phyloP scores from a whole-genome alignment of 257 asterid genomes.

The Linaria vulgaris region DNA sequence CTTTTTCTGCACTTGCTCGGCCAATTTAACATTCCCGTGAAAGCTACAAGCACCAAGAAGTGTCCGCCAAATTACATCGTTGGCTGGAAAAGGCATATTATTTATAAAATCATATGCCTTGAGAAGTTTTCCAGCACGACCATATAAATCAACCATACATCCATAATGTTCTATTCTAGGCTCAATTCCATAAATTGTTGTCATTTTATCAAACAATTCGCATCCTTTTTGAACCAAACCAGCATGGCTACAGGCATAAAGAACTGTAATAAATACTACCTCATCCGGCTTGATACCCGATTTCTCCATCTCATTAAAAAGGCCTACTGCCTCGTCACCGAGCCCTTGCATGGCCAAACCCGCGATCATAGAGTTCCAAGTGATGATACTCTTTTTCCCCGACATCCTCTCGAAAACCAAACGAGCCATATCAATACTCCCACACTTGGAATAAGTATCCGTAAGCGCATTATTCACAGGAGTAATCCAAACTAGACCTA shows the following conservation, averaged over 20 bases:
- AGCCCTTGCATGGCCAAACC: constrained; percentile 83
- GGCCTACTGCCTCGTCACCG: constrained; percentile 62
- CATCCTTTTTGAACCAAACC: constrained; percentile 68
- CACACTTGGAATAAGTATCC: constrained; percentile 80
- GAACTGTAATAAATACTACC: constrained; percentile 52
- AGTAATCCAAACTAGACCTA: constrained; percentile 57
- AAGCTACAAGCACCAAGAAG: constrained; percentile 90
- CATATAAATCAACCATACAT: constrained; percentile 89
- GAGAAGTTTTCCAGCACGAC: constrained; percentile 65
- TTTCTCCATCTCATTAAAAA: constrained; percentile 63
- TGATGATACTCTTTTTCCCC: constrained; percentile 53
- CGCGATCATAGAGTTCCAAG: constrained; percentile 76
- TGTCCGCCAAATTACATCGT: constrained; percentile 77
- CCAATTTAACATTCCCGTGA: constrained; percentile 60
- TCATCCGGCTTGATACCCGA: constrained; percentile 67
- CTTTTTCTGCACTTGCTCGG: constrained; percentile 54
- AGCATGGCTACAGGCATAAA: constrained; percentile 87
- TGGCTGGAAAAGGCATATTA: constrained; percentile 70
- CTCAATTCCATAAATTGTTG: constrained; percentile 41
- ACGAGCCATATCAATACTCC: constrained; percentile 67
- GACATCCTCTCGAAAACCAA: constrained; percentile 63
- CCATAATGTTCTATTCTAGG: constrained; percentile 85
- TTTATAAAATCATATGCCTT: constrained; percentile 64
- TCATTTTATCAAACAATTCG: constrained; percentile 57
- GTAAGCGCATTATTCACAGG: constrained; percentile 73